Conservation (phyloP, 2,329 filamentous ascomycete genomes). For the Davidsoniella australis region DNA sequence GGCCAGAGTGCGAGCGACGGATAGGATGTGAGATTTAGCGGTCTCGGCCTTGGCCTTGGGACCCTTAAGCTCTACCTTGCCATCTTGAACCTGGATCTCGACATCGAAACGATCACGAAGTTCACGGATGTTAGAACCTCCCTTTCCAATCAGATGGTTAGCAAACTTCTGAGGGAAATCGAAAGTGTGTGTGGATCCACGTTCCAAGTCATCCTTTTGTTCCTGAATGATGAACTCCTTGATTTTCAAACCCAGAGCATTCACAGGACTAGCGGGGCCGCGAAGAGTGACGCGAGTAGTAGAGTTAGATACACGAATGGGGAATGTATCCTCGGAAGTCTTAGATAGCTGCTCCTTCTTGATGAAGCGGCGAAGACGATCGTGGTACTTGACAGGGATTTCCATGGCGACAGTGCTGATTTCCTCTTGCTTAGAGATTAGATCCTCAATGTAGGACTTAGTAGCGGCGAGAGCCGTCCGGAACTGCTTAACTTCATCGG, state of each 20-base stretch:
- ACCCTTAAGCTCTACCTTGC: constrained; percentile 88
- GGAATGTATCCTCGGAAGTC: constrained; percentile 35
- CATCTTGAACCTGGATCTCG: constrained; percentile 77
- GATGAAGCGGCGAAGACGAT: constrained; percentile 45
- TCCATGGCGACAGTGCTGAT: constrained; percentile 35
- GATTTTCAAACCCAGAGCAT: constrained; percentile 56
- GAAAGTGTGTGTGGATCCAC: constrained; percentile 70
- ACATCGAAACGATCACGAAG: constrained; percentile 51
- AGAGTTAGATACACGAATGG: constrained; percentile 39
- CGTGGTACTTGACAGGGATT: constrained; percentile 38
- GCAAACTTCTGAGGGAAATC: constrained; percentile 92
- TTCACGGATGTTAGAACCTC: constrained; percentile 48
- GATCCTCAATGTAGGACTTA: constrained; percentile 36
- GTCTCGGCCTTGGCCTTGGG: constrained; percentile 86
- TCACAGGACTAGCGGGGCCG: constrained; percentile 57
- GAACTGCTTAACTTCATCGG: constrained; percentile 39
- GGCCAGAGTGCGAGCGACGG: constrained; percentile 65
- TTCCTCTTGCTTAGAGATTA: constrained; percentile 42
- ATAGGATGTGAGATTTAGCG: constrained; percentile 65
- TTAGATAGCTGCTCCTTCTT: constrained; percentile 44
- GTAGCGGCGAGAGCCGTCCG: constrained; percentile 38
- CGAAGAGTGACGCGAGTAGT: constrained; percentile 53
- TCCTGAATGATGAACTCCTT: constrained; percentile 69
- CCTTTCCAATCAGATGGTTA: constrained; percentile 62
- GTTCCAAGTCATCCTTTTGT: constrained; percentile 83